Evolutionary conservation across 371 early-diverging fungal species (phyloP).

Genomic region (Circinella minor): DNA sequence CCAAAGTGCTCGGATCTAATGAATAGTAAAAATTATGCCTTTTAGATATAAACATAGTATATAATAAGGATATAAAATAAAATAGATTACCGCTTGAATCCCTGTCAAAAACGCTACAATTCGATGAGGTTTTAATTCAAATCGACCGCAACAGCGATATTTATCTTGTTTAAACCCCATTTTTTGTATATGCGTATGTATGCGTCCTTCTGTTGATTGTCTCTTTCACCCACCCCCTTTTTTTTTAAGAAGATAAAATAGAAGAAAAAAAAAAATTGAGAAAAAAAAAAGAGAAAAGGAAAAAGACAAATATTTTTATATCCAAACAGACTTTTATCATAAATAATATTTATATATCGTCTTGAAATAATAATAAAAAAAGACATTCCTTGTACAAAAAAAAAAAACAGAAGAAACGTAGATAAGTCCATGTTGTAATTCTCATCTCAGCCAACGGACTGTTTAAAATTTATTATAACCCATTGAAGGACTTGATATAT

Average conservation of each 20-base stretch:
- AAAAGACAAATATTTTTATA: no score
- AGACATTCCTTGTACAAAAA: neutral
- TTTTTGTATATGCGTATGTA: neutral
- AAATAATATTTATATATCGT: no score
- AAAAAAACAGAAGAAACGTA: neutral
- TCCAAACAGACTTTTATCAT: no score
- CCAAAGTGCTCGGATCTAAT: constrained; percentile 30
- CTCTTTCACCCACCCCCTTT: no score
- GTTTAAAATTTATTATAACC: neutral
- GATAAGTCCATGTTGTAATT: neutral
- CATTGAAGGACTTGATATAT: no score
- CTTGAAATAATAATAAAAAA: neutral
- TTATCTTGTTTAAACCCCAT: constrained; percentile 5
- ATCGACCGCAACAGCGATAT: constrained; percentile 11
- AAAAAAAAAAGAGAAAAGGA: no score
- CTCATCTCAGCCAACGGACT: neutral
- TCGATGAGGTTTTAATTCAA: constrained; percentile 14
- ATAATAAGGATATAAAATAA: neutral
- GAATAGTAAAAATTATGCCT: neutral
- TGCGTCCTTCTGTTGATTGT: neutral
- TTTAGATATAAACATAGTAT: neutral
- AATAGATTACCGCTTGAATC: constrained; percentile 22
- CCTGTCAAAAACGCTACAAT: constrained; percentile 20
- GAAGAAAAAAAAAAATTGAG: no score
- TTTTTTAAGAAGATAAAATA: no score